Conservation (phyloP, 805 yeast genomes). For the Gaillardinia entomophila region DNA sequence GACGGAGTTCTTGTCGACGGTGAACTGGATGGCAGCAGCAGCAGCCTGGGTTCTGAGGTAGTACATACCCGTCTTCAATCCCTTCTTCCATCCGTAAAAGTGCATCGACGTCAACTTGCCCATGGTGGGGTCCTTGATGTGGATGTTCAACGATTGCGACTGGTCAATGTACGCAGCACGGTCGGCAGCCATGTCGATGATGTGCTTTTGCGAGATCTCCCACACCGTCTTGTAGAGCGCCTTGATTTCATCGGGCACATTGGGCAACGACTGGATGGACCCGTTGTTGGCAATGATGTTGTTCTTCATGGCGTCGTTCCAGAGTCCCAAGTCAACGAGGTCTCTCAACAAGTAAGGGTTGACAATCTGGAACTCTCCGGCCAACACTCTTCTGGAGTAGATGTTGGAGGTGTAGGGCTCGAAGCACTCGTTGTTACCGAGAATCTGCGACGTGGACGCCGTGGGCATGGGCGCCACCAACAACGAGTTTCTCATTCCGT, state of each 20-base stretch:
- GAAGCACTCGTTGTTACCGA: constrained; percentile 58
- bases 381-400: constrained; percentile 56
- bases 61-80: constrained; percentile 98
- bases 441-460: constrained; percentile 60
- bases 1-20: constrained; percentile 42
- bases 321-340: constrained; percentile 51
- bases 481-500: constrained; percentile 54
- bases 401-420: constrained; percentile 61
- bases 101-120: constrained; percentile 97
- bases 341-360: constrained; percentile 55
- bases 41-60: constrained; percentile 97
- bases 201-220: constrained; percentile 55
- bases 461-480: constrained; percentile 65
- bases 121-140: constrained; percentile 86
- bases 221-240: constrained; percentile 55
- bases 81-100: constrained; percentile 98
- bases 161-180: constrained; percentile 83
- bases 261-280: constrained; percentile 49
- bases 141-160: constrained; percentile 88
- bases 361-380: constrained; percentile 61
- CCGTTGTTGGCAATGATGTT: constrained; percentile 53
- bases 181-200: constrained; percentile 40
- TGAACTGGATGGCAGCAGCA: constrained; percentile 89
- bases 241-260: constrained; percentile 50
- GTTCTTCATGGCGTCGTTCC: constrained; percentile 56